Base-by-base conservation (phyloP, 768 basidiomycete genomes). In the Nidularia pulvinata region DNA sequence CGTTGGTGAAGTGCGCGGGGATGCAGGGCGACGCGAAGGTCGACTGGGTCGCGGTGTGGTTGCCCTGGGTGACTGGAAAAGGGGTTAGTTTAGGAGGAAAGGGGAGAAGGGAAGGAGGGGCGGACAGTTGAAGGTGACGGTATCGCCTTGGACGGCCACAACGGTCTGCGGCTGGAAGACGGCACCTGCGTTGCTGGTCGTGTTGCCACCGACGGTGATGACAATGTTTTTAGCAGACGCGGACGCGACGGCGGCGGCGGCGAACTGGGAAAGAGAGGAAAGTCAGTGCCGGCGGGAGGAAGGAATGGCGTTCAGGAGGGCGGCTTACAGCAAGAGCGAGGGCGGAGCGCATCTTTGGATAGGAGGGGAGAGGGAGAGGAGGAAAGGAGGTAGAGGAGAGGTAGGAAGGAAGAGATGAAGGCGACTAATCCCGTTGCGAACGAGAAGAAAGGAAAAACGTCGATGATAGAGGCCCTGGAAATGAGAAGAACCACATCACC, bases 111-210 rank as follows among this genome's bases (percentile, higher is more conserved):
- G 32, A 46, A 35, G 36, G 49, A 42, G 46, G 19, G 37, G 36
- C 74, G 54, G 60, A 82, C 82, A 86, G 59, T 83, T 84, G 74
- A 86, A 85, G 36, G 73, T 33, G 53, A 86, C 76, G 11, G 69
- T 67, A 57, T 85, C 84, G 33, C 80, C 79, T 37, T 70, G 50
- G 7, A 61, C 53, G 7, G 82, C 85, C 22, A 50, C 59, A n/a
- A 85, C 69, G 36, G 59, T 64, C 35, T 69, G 68, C 13, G 83
- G 83, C 32, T 67, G 59, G 65, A 84, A 85, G 14, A 81, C 76
- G 14, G 67, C 65, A 19, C 66, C 70, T 3, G 73, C 69, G 52
- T 83, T 71, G 49, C 60, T 62, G 7, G 77, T 74, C 19, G 74
- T 76, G 59, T 78, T 80, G 14, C 69, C 71, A 10, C 78, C 78